Evolutionary conservation across 2,329 filamentous ascomycete species (phyloP), one percentile per base, ranked within the genome.

Genomic region (Fusarium sp.): DNA sequence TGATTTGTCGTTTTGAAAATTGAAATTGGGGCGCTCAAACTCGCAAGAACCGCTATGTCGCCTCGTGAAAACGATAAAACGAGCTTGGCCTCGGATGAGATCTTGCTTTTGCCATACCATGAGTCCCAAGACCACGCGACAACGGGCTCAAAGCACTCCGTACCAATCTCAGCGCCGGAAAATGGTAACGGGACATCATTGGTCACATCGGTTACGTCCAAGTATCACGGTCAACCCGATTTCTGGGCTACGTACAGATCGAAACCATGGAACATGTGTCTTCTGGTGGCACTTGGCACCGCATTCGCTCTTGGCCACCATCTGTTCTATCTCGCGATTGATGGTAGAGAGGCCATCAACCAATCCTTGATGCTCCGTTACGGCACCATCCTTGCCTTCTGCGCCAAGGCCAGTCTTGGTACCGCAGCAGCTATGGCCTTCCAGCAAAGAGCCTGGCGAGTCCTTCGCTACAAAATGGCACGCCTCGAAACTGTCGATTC

Each of bases 361-460:
- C 63, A 66, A 15, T 56, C 45, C 0, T 6, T 18, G 1, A 68
- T 63, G 63, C 32, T 60, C 6, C 46, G 63, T 2, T 70, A 67
- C 4, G 60, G 68, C 1, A 70, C 44, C 1, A 24, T 43, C 4
- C 44, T 61, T 8, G 16, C 55, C 2, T 66, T 63, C 12, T 59
- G 32, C 9, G 40, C 60, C 6, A 71, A 69, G 1, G 57, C 50
- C 5, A 54, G 53, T 5, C 2, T 71, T 15, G 44, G 38, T 3
- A 44, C 53, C 8, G 20, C 64, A 2, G 60, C 59, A 0, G 15
- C 44, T 1, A 43, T 46, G 5, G 57, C 46, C 0, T 59, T 62
- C 3, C 30, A 57, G 8, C 57, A 71, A 2, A 42, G 57, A 4
- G 46, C 51, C 1, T 69, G 64, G 54, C 24, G 22, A 1, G 54